Evolutionary conservation across 2,329 filamentous ascomycete species (phyloP), one percentile per base, ranked within the genome.

Genomic region (Rhinocladiella mackenziei): DNA sequence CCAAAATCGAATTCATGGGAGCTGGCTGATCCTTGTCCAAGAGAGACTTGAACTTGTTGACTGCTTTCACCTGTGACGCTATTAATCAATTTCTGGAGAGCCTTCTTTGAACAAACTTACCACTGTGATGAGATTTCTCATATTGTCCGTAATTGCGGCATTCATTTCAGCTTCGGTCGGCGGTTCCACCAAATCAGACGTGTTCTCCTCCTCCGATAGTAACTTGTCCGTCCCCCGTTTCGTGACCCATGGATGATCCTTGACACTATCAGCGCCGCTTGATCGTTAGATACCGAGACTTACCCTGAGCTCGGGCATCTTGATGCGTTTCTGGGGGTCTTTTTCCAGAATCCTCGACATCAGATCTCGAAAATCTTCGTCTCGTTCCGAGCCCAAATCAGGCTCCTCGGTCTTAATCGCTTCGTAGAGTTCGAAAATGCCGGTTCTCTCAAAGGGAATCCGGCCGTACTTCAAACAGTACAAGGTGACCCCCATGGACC

Each of bases 401-500:
- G 84, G 66, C 3, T 78, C 65, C 29, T 94, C 83, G 20, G 74
- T 77, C 54, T 84, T 84, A 65, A 98, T 97, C 4, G 88, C 81
- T 47, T 94, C 83, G 61, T 94, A 97, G 51, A 97, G 78, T 38
- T 95, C 89, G 43, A 96, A 72, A 48, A 96, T 81, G 13, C 80
- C 81, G 4, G 78, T 72, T 43, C 83, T 78, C 58, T 89, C 84
- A 60, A 97, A 98, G 0, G 92, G 92, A 50, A 98, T 83, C 37
- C 72, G 75, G 22, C 92, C 92, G 59, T 94, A 97, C 49, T 85
- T 82, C 28, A 98, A 74, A 63, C 92, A 98, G 63, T 91, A 97
- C 2, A 98, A 72, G 1, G 89, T 94, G 6, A 96, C 83, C 5
- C 92, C 92, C 91, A 97, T 97, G 3, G 91, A 94, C 92, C 92